A percentile compares a stretch with the other conserved stretches of the same genome.
Conservation (phyloP, 2,329 filamentous ascomycete species). For the Ceratocystis cacaofunesta region DNA sequence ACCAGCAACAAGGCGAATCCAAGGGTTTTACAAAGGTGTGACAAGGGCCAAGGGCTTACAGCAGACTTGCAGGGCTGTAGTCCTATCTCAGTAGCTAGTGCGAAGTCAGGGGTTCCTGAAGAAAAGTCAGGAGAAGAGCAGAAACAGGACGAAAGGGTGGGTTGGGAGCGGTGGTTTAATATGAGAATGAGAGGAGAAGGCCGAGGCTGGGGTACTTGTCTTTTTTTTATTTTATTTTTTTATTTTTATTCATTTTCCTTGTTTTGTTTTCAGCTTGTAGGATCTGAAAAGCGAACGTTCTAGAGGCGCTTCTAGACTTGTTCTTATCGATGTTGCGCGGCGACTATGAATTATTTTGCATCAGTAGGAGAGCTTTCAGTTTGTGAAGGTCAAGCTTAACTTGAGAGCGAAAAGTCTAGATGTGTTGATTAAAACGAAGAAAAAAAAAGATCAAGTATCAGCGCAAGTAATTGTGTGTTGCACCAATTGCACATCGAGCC, state of each 20-base stretch:
- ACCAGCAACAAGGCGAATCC: neutral
- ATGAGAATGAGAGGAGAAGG: neutral
- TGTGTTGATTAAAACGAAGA: too few species aligned
- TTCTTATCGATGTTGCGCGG: conserved; percentile 5
- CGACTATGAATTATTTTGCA: neutral
- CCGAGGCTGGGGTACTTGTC: neutral
- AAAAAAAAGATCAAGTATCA: too few species aligned
- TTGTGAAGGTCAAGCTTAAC: too few species aligned
- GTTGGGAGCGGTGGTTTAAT: neutral
- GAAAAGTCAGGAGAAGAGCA: neutral
- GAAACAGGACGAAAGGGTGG: neutral
- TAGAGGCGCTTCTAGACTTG: neutral
- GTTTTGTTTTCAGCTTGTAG: neutral
- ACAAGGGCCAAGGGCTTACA: neutral
- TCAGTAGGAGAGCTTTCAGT: neutral
- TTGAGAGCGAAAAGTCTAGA: too few species aligned
- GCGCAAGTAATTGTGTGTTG: too few species aligned
- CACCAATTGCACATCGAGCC: neutral
- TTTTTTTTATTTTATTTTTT: neutral
- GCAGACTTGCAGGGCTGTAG: neutral
- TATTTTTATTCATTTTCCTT: neutral
- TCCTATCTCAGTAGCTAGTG: neutral
- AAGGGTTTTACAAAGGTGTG: neutral
- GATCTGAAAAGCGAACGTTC: neutral
- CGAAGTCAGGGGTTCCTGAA: neutral